A percentile compares a stretch with the other conserved stretches of the same genome.
phyloP scores from a whole-genome alignment of 805 yeast species.

The Saturnispora kantuleensis region DNA sequence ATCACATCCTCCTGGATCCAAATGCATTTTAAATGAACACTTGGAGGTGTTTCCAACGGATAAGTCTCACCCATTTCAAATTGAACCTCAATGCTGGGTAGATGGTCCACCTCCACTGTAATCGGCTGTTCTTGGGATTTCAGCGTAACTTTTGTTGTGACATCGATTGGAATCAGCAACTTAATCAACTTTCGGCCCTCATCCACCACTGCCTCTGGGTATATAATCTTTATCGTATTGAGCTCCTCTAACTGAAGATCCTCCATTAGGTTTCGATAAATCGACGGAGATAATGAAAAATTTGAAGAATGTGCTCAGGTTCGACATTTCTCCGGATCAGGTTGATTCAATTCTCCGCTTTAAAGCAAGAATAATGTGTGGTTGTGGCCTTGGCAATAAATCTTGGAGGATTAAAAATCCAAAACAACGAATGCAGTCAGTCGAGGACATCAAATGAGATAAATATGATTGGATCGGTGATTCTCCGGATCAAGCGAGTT shows the following conservation, averaged over 20 bases:
- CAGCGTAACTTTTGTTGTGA: conserved; percentile 16
- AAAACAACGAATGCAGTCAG: conserved; percentile 3
- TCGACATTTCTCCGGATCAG: too few species aligned
- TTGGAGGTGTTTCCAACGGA: conserved; percentile 27
- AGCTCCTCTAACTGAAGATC: conserved; percentile 29
- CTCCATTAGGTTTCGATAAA: neutral
- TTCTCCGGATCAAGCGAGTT: too few species aligned
- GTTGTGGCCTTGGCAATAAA: too few species aligned
- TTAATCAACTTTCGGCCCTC: conserved; percentile 16
- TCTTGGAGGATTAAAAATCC: too few species aligned
- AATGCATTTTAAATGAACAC: conserved; percentile 19
- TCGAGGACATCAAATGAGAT: conserved; percentile 3
- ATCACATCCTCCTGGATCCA: conserved; percentile 25
- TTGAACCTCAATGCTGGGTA: conserved; percentile 26
- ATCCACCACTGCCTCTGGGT: conserved; percentile 26
- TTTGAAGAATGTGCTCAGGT: too few species aligned
- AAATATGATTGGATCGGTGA: too few species aligned
- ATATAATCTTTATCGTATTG: conserved; percentile 32
- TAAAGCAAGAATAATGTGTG: too few species aligned
- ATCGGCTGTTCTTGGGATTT: conserved; percentile 7
- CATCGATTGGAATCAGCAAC: conserved; percentile 22
- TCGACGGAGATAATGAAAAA: too few species aligned
- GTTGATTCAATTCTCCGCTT: too few species aligned
- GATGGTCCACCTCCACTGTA: conserved; percentile 14
- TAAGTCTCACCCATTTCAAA: conserved; percentile 28